phyloP scores from a whole-genome alignment of 75 land plant species.

The Azolla pinnata region DNA sequence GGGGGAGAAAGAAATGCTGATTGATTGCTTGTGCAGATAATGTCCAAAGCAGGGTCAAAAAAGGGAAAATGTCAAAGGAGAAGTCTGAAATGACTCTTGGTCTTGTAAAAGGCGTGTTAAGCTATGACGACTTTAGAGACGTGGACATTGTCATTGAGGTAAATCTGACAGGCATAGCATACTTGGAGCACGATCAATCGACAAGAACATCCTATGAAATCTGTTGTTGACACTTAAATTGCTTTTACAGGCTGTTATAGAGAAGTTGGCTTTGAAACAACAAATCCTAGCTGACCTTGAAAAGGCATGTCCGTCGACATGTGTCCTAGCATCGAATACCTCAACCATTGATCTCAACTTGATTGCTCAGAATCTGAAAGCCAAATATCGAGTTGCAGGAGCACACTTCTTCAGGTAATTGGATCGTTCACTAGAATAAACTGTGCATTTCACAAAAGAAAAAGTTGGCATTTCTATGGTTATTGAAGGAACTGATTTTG shows the following conservation, averaged over 20 bases:
- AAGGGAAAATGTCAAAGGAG: constrained; percentile 47
- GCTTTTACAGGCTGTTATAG: constrained; percentile 74
- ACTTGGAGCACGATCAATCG: background rate
- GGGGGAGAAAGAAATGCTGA: too few relatives aligned
- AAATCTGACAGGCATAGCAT: background rate
- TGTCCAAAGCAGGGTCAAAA: constrained; percentile 48
- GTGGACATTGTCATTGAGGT: constrained; percentile 99
- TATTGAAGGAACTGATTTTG: too few relatives aligned
- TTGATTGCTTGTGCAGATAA: constrained; percentile 40
- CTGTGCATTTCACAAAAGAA: too few relatives aligned
- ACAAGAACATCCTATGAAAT: background rate
- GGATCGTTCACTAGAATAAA: too few relatives aligned
- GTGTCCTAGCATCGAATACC: constrained; percentile 90
- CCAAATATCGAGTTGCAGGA: constrained; percentile 78
- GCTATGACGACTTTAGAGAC: constrained; percentile 67
- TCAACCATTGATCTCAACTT: constrained; percentile 85
- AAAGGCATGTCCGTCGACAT: constrained; percentile 62
- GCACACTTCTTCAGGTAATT: constrained; percentile 97
- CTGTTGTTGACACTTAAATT: background rate
- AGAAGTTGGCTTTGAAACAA: constrained; percentile 82
- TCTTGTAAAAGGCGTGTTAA: constrained; percentile 64
- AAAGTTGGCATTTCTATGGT: too few relatives aligned
- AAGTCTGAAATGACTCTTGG: constrained; percentile 52
- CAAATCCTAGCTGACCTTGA: constrained; percentile 78
- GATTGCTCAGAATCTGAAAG: constrained; percentile 64